phyloP scores from a whole-genome alignment of 352 stramenopile species.

The Phytophthora europaea region DNA sequence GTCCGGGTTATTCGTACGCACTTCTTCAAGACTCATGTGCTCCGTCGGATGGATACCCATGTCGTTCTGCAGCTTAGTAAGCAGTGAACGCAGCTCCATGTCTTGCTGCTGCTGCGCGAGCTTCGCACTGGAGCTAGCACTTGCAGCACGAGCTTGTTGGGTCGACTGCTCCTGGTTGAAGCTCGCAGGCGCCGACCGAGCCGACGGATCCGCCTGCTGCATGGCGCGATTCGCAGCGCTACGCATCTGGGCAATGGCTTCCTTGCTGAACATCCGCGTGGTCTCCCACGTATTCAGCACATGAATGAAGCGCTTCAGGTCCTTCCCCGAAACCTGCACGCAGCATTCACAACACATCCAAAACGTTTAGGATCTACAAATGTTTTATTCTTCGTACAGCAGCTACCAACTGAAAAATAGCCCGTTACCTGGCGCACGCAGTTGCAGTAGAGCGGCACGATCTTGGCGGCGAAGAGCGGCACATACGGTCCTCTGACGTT shows the following conservation, averaged over 20 bases:
- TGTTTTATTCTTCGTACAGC: slow-evolving; percentile 17
- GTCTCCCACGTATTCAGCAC: slow-evolving; percentile 90
- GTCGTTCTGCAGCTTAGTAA: slow-evolving; percentile 90
- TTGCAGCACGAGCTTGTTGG: slow-evolving; percentile 9
- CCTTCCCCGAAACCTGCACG: slow-evolving; percentile 75
- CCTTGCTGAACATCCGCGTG: slow-evolving; percentile 62
- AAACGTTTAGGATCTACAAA: slow-evolving; percentile 7
- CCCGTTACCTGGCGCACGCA: slow-evolving; percentile 77
- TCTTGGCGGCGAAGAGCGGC: slow-evolving; percentile 69
- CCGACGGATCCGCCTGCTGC: slow-evolving; percentile 56
- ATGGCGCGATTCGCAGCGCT: slow-evolving; percentile 66
- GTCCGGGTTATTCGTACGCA: slow-evolving; percentile 85
- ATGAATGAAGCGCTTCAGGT: slow-evolving; percentile 86
- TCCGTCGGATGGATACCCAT: slow-evolving; percentile 89
- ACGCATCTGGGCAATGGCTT: slow-evolving; percentile 77
- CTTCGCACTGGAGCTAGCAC: slow-evolving; percentile 24
- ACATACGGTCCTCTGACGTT: slow-evolving; percentile 86
- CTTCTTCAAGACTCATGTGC: slow-evolving; percentile 89
- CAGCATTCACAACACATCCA: not conserved
- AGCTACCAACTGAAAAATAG: slow-evolving; percentile 1
- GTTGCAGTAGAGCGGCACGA: slow-evolving; percentile 89
- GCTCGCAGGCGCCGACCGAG: slow-evolving; percentile 49
- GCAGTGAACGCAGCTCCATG: slow-evolving; percentile 81
- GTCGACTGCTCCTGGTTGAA: slow-evolving; percentile 54
- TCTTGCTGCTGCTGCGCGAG: slow-evolving; percentile 60